Base-by-base conservation (phyloP, 2,329 filamentous ascomycete species). In the Phoma herbarum region DNA sequence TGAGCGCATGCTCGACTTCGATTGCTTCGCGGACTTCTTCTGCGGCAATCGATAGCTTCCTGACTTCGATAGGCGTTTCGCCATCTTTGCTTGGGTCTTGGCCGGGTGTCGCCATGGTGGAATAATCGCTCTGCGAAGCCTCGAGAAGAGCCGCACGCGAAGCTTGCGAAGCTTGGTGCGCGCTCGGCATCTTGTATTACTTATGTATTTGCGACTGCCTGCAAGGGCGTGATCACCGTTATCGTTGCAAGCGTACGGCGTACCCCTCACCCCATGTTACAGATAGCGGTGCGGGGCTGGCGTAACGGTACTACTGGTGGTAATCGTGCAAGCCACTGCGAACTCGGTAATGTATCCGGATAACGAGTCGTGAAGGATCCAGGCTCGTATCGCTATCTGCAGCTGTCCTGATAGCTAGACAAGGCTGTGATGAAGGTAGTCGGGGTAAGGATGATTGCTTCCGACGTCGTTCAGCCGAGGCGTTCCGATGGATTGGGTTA, bases 1-100 rank as follows among this genome's bases (percentile, higher is more conserved):
- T 68, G 26, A 77, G 68, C 18, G 64, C 63, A 56, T 78, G 76
- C 61, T 79, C 77, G 28, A 65, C 42, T 41, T 73, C 73, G 22
- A 75, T 68, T 7, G 75, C 75, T 54, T 73, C 67, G 9, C 70
- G 70, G n/a, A 75, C 70, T 53, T 75, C 68, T 26, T 71, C 70
- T 22, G 63, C 62, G 6, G 51, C 47, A 12, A 60, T 47, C 7
- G 57, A 60, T 5, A 60, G 37, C 43, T 60, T 55, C n/a, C 57
- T 43, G 22, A 52, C 47, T 26, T 29, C 35, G 35, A 56, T 43
- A 12, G 57, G 57, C 25, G 31, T 43, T 43, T 51, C 52, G 22
- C 25, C 35, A 43, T 60, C 42, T 48, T 60, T 60, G 28, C 29
- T 37, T 6, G 42, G 4, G 20, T 35, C 16, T 35, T 35, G 31